Conservation (phyloP, 306 rosid genomes). For the Cucurbita pepo region DNA sequence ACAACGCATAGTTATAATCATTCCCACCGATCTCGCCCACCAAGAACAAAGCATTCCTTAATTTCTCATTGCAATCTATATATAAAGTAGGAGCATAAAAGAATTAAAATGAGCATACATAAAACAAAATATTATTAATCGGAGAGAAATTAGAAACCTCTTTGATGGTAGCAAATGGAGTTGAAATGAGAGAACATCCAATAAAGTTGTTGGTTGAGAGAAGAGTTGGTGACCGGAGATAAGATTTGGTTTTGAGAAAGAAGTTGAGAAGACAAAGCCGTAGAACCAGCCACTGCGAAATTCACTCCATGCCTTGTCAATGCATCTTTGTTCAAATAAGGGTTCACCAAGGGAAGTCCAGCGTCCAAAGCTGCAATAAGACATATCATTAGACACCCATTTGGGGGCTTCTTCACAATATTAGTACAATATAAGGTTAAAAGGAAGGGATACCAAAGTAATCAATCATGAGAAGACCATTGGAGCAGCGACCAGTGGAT, state of each 20-base stretch:
- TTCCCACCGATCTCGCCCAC: conserved; percentile 13
- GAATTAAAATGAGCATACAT: too few species aligned
- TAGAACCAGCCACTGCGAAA: conserved; percentile 14
- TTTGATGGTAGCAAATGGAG: background rate
- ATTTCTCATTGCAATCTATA: conserved; percentile 8
- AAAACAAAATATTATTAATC: too few species aligned
- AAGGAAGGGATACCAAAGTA: background rate
- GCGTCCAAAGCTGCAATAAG: background rate
- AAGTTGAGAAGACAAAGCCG: background rate
- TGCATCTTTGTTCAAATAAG: background rate
- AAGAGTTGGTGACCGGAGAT: background rate
- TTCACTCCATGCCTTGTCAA: background rate
- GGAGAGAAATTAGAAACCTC: background rate
- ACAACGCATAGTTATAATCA: conserved; percentile 3
- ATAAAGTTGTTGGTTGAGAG: background rate
- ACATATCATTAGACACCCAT: too few species aligned
- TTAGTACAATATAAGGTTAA: too few species aligned
- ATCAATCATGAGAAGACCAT: background rate
- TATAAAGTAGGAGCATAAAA: background rate
- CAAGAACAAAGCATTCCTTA: conserved; percentile 3
- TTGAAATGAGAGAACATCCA: conserved; percentile 14
- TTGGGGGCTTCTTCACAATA: too few species aligned
- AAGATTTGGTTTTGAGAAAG: background rate
- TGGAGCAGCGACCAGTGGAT: background rate
- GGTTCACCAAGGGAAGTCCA: conserved; percentile 9